Base-by-base conservation (phyloP, 768 basidiomycete species). In the Naganishia antarctica region DNA sequence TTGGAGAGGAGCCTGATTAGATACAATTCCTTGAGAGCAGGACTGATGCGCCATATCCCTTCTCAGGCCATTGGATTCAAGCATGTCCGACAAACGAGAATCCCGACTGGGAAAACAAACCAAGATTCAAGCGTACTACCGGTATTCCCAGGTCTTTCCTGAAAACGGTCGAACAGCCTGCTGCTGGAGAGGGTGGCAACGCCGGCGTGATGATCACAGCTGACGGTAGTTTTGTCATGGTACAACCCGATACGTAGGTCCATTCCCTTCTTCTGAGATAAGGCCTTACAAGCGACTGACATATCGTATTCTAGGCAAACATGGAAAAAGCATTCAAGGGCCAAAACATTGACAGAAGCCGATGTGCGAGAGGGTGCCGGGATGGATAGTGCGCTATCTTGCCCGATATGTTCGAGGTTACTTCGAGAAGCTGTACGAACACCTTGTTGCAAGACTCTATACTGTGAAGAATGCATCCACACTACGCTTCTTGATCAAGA, bases 31-130 rank as follows among this genome's bases (percentile, higher is more conserved):
- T n/a, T n/a, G n/a, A n/a, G n/a, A n/a, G n/a, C n/a, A n/a, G n/a
- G n/a, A n/a, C 40, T 37, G 29, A 66, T 58, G 28, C 45, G 66
- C 63, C 37, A 37, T 62, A 47, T 23, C n/a, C n/a, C n/a, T n/a
- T n/a, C n/a, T n/a, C 21, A 97, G 94, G 96, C 43, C 96, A 99
- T 74, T 99, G 96, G 96, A 99, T 99, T 68, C 93, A 99, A 75
- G 90, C 96, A 68, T 99, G 96, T 75, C 96, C 96, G 1, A 96
- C 92, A 6, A 97, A 97, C 76, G 92, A 88, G 70, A 91, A 99
- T 74, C 87, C 91, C 57, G 91, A 93, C 51, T 96, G 87, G 69
- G 91, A 94, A 77, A 88, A 98, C 72, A 82, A 88, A 63, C 94
- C 94, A 49, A 87, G 93, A 28, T 93, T 99, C 76, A 97, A 97